A percentile compares a stretch with the other conserved stretches of the same genome.
Conservation (phyloP, 352 stramenopile genomes). For the Peronosclerospora sorghi region DNA sequence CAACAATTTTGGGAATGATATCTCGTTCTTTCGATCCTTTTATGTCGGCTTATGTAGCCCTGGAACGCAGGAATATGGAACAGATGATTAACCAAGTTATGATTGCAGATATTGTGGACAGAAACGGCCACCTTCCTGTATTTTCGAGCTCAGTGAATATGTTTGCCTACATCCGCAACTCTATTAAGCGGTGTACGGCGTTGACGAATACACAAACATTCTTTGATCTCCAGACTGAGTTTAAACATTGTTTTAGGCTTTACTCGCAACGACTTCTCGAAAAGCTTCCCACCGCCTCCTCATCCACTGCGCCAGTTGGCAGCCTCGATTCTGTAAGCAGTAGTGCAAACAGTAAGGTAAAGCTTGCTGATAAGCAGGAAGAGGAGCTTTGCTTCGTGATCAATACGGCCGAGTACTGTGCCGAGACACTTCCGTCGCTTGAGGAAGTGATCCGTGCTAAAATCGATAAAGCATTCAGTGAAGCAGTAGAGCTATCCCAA, state of each 20-base stretch:
- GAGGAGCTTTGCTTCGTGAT: constrained; percentile 95
- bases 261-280: constrained; percentile 70
- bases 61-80: constrained; percentile 95
- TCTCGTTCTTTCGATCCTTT: constrained; percentile 94
- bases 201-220: constrained; percentile 97
- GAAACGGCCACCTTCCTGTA: constrained; percentile 90
- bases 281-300: constrained; percentile 45
- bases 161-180: constrained; percentile 99
- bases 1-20: constrained; percentile 73
- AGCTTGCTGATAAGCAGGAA: constrained; percentile 85
- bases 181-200: constrained; percentile 93
- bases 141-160: constrained; percentile 96
- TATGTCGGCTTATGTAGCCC: constrained; percentile 94
- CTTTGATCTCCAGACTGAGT: constrained; percentile 93
- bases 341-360: constrained; percentile 26
- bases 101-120: constrained; percentile 89
- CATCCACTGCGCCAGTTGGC: constrained; percentile 2
- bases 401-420: constrained; percentile 98
- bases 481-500: constrained; percentile 88
- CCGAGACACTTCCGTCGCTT: constrained; percentile 91
- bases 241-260: constrained; percentile 69
- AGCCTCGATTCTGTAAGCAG: constrained; percentile 15
- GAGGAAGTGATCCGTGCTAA: constrained; percentile 95
- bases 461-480: constrained; percentile 89
- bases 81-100: constrained; percentile 87